Percentiles rank a stretch among this genome's conserved stretches.
phyloP scores from a whole-genome alignment of 2,329 filamentous ascomycete genomes.

The Botrytis deweyae region DNA sequence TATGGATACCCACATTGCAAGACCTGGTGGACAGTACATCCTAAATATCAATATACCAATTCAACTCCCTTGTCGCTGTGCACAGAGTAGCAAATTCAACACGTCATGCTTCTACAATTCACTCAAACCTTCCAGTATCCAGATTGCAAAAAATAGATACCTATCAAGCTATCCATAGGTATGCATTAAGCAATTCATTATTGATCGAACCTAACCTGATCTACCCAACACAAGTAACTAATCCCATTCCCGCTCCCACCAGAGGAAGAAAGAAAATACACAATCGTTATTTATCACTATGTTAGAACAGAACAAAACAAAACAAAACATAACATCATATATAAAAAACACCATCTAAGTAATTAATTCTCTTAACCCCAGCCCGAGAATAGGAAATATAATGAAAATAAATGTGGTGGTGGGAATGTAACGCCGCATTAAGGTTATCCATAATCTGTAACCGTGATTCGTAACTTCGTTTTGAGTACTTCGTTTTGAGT shows the following conservation, averaged over 20 bases:
- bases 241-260: not conserved
- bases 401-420: not conserved
- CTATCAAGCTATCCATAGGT: too few species aligned
- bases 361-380: not conserved
- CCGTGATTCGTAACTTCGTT: not conserved
- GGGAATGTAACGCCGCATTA: not conserved
- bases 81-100: not conserved
- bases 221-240: not conserved
- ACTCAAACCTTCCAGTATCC: not conserved
- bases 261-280: not conserved
- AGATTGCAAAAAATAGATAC: not conserved
- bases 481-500: not conserved
- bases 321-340: not conserved
- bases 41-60: not conserved
- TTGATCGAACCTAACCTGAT: not conserved
- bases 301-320: not conserved
- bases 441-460: not conserved
- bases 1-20: not conserved
- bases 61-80: not conserved
- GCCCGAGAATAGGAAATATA: not conserved
- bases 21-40: not conserved
- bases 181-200: not conserved
- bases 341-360: not conserved
- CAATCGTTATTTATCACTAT: not conserved
- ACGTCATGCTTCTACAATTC: not conserved